Evolutionary conservation across 176 grass and related monocot species (phyloP), one percentile per base, ranked within the genome.

Genomic region (Themeda triandra): DNA sequence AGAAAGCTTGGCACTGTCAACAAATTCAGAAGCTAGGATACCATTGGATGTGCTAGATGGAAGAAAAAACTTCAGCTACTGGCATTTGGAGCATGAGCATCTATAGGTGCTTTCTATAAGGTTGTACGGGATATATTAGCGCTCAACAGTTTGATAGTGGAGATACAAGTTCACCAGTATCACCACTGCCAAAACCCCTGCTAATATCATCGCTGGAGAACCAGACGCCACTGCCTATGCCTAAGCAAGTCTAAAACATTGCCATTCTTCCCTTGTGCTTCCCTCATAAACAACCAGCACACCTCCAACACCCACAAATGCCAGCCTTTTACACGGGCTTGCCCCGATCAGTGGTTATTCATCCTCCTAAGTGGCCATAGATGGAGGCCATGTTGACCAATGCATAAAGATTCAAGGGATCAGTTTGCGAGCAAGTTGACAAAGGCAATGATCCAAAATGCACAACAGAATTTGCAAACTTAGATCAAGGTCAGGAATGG

Each of bases 21-120:
- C 37, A 81, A 71, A 86, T 53, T 82, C 78, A 77, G 53, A 81
- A 85, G 74, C 10, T 76, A 81, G 77, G 9, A 68, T 19, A 78
- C 53, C 14, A 35, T 71, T 65, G 3, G n/a, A 77, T 78, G 40
- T 56, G 64, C 53, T 45, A 56, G 18, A 78, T 54, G 25, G 51
- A 82, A 58, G 15, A 15, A 36, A 64, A 21, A n/a, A 14, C 25
- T 80, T 8, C 8, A 66, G 28, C 14, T 42, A 46, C 6, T 68
- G 17, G 56, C 42, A 86, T 31, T 8, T 51, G 11, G 21, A 82
- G 33, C 39, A 32, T n/a, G 21, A 82, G 33, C 39, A 48, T 82
- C 63, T 73, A 71, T 31, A 51, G 39, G n/a, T 70, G 18, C 7
- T 78, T 73, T 58, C 45, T 31, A 13, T 60, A 56, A 56, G 19